Percentiles rank a stretch among this genome's conserved stretches.
Evolutionary conservation across 2,329 filamentous ascomycete genomes (phyloP).

Genomic region (Sclerotinia minor): DNA sequence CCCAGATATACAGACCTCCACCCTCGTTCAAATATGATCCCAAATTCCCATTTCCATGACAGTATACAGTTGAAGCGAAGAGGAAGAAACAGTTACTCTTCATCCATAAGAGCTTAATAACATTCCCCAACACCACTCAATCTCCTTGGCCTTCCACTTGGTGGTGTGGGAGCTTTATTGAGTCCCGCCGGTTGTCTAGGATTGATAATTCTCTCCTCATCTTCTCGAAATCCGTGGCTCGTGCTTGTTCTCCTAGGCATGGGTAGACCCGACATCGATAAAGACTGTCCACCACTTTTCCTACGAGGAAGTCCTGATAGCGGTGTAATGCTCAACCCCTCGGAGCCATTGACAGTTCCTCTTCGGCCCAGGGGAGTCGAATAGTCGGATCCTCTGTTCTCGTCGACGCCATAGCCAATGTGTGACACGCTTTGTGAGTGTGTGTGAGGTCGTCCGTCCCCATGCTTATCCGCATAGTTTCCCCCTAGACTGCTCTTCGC

Average conservation of each 20-base stretch:
- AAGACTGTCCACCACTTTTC: slow-evolving; percentile 49
- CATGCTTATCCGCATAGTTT: slow-evolving; percentile 36
- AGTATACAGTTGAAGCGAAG: slow-evolving; percentile 26
- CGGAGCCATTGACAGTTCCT: slow-evolving; percentile 45
- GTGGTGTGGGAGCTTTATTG: background rate
- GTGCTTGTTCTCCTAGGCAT: slow-evolving; percentile 37
- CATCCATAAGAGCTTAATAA: slow-evolving; percentile 44
- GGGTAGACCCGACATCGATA: slow-evolving; percentile 23
- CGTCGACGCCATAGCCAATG: slow-evolving; percentile 37
- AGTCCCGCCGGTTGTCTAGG: slow-evolving; percentile 25
- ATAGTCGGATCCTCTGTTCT: slow-evolving; percentile 38
- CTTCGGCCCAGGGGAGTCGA: slow-evolving; percentile 46
- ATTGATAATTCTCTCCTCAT: slow-evolving; percentile 35
- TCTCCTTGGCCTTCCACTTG: slow-evolving; percentile 45
- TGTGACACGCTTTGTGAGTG: slow-evolving; percentile 42
- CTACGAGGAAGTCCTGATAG: slow-evolving; percentile 50
- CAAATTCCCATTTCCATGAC: slow-evolving; percentile 28
- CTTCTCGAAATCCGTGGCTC: slow-evolving; percentile 35
- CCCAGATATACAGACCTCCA: slow-evolving; percentile 20
- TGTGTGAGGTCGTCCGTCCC: slow-evolving; percentile 33
- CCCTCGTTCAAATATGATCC: slow-evolving; percentile 2
- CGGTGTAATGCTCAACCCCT: slow-evolving; percentile 49
- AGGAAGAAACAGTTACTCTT: background rate
- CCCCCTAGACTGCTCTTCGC: slow-evolving; percentile 41
- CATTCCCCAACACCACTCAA: slow-evolving; percentile 57